Evolutionary conservation across 768 basidiomycete species (phyloP).

Genomic region (Coprinopsis cinerea): DNA sequence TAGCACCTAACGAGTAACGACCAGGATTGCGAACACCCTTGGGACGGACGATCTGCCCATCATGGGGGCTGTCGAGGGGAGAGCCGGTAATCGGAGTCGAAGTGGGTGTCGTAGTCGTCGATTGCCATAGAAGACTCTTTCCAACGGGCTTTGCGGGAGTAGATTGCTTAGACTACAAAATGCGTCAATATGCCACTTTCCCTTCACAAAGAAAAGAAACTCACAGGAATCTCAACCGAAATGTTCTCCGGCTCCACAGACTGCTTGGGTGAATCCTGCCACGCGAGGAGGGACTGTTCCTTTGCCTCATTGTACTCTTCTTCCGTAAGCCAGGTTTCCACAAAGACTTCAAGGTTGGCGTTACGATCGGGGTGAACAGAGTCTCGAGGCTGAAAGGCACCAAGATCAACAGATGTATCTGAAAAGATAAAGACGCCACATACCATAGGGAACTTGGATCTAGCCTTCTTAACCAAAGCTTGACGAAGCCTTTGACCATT

Average conservation of each 20-base stretch:
- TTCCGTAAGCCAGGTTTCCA: conserved; percentile 78
- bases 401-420: conserved; percentile 2
- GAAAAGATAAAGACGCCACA: conserved; percentile 17
- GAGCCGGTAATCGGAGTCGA: conserved; percentile 27
- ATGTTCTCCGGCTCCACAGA: conserved; percentile 37
- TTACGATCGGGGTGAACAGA: conserved; percentile 72
- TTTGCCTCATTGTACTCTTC: conserved; percentile 66
- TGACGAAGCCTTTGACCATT: conserved; percentile 67
- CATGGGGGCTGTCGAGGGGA: conserved; percentile 23
- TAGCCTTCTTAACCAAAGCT: conserved; percentile 64
- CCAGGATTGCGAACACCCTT: conserved; percentile 25
- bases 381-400: conserved; percentile 54
- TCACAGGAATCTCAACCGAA: conserved; percentile 27
- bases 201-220: conserved; percentile 5
- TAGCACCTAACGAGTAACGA: conserved; percentile 43
- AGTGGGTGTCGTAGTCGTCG: conserved; percentile 39
- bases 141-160: conserved; percentile 29
- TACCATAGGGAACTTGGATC: conserved; percentile 71
- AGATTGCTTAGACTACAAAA: conserved; percentile 11
- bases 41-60: conserved; percentile 6
- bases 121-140: conserved; percentile 65
- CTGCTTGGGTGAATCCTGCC: conserved; percentile 56
- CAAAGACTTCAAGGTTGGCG: conserved; percentile 61
- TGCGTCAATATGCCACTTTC: conserved; percentile 3
- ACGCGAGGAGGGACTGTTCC: conserved; percentile 51